phyloP scores from a whole-genome alignment of 2,329 filamentous ascomycete genomes.

The Dothideomycetes sp. region DNA sequence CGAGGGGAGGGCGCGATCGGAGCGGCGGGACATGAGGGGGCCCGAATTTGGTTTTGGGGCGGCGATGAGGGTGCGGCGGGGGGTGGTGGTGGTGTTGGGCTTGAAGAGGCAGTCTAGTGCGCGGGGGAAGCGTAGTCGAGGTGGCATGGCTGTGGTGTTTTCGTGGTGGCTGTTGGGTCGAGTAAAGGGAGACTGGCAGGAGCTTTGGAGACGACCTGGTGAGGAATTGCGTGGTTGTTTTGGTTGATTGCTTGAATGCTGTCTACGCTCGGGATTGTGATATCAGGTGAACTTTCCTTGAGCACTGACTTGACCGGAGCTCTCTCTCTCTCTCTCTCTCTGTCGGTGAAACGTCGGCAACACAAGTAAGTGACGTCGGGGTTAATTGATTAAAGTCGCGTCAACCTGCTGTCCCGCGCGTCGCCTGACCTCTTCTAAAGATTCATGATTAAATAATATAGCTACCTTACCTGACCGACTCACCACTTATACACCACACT shows the following conservation, averaged over 20 bases:
- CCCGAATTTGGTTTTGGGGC: slow-evolving; percentile 39
- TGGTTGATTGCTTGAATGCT: too few species aligned
- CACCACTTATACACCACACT: too few species aligned
- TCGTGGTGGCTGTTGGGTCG: background rate
- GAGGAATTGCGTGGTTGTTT: too few species aligned
- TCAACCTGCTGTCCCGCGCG: too few species aligned
- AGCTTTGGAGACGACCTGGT: too few species aligned
- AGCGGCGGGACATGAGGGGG: slow-evolving; percentile 40
- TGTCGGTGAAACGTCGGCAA: too few species aligned
- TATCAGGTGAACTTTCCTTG: background rate
- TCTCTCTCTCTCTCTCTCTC: too few species aligned
- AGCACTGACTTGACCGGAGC: background rate
- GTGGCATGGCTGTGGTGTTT: slow-evolving; percentile 4
- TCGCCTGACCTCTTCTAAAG: too few species aligned
- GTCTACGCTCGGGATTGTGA: background rate
- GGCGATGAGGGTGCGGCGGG: slow-evolving; percentile 34
- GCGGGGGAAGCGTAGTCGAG: slow-evolving; percentile 5
- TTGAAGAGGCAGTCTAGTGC: slow-evolving; percentile 6
- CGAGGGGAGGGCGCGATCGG: slow-evolving; percentile 41
- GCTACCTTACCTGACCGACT: too few species aligned
- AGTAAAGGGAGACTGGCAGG: background rate
- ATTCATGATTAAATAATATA: too few species aligned
- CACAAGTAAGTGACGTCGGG: too few species aligned
- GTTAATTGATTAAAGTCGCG: too few species aligned
- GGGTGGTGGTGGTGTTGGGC: slow-evolving; percentile 3